phyloP scores from a whole-genome alignment of 164 flowering plant species.

The Dillenia turbinata region DNA sequence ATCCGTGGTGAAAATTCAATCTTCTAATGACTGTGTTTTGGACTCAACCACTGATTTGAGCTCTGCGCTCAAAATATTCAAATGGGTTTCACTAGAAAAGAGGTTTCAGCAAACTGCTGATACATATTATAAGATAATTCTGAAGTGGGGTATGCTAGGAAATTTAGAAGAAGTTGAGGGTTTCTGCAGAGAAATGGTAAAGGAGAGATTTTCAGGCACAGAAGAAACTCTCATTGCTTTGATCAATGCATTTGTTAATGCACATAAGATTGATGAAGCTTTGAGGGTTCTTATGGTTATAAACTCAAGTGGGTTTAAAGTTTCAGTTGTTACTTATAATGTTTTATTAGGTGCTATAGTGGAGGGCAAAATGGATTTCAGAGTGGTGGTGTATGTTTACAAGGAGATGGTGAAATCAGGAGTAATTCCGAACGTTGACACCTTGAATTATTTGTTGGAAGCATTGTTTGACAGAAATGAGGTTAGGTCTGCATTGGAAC shows the following conservation, averaged over 20 bases:
- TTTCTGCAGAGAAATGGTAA: constrained; percentile 41
- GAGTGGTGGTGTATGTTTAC: constrained; percentile 49
- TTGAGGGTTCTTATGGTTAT: constrained; percentile 23
- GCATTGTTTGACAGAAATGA: constrained; percentile 36
- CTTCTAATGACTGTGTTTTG: constrained; percentile 39
- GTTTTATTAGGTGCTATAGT: constrained; percentile 40
- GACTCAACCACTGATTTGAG: constrained; percentile 34
- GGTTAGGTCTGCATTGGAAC: constrained; percentile 50
- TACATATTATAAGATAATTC: constrained; percentile 40
- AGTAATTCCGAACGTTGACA: constrained; percentile 44
- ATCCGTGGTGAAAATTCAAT: constrained; percentile 27
- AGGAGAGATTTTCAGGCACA: constrained; percentile 26
- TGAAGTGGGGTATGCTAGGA: constrained; percentile 58
- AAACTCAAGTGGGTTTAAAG: constrained; percentile 33
- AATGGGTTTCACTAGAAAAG: constrained; percentile 56
- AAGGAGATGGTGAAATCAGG: constrained; percentile 80
- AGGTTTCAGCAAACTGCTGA: constrained; percentile 37
- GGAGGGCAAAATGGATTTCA: constrained; percentile 39
- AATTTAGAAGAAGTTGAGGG: constrained; percentile 15
- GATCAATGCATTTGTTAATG: constrained; percentile 34
- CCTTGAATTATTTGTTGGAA: constrained; percentile 55
- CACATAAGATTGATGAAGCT: constrained; percentile 42
- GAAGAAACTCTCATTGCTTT: constrained; percentile 32
- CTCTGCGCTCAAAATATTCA: constrained; percentile 52
- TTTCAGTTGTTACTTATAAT: constrained; percentile 35